These are phyloP conservation scores for Epichloe glyceriae DNA, from an alignment of 2,329 filamentous ascomycete species.

Conservation along the genomic window DNA sequence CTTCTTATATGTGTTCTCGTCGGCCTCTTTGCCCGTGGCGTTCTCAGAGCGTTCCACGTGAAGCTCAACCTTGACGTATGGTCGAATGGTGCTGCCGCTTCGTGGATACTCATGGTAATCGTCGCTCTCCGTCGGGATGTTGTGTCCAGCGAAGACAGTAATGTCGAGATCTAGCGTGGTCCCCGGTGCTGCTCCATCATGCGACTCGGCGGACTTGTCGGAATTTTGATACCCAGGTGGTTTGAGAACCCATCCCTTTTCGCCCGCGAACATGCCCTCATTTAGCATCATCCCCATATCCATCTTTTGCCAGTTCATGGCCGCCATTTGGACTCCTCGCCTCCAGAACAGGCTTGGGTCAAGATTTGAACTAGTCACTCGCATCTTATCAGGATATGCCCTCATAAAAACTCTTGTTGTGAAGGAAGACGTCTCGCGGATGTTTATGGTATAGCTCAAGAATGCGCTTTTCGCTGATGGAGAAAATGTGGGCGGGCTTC, in stretches of 20 bases:
- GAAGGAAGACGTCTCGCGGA: slow-evolving; percentile 64
- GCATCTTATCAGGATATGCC: slow-evolving; percentile 70
- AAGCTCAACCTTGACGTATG: slow-evolving; percentile 66
- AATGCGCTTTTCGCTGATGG: slow-evolving; percentile 74
- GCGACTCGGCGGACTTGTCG: slow-evolving; percentile 24
- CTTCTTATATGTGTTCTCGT: slow-evolving; percentile 45
- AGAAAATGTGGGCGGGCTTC: slow-evolving; percentile 63
- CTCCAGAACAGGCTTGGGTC: slow-evolving; percentile 88
- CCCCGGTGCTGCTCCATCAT: slow-evolving; percentile 33
- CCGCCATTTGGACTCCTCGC: slow-evolving; percentile 92
- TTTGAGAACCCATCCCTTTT: slow-evolving; percentile 76
- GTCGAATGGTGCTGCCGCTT: slow-evolving; percentile 36
- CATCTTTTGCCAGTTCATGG: slow-evolving; percentile 93
- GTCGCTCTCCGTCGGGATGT: slow-evolving; percentile 33
- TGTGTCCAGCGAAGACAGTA: slow-evolving; percentile 63
- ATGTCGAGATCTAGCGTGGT: slow-evolving; percentile 54
- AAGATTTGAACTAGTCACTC: slow-evolving; percentile 84
- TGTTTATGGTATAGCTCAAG: slow-evolving; percentile 42
- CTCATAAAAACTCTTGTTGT: slow-evolving; percentile 88
- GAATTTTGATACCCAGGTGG: slow-evolving; percentile 56
- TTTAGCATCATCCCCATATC: slow-evolving; percentile 95
- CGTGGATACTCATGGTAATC: slow-evolving; percentile 19
- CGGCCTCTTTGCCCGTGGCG: slow-evolving; percentile 18
- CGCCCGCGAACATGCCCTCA: slow-evolving; percentile 88
- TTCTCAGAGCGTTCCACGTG: slow-evolving; percentile 53